Evolutionary conservation across 2,329 filamentous ascomycete species (phyloP), one percentile per base, ranked within the genome.

Genomic region (Colletotrichum sidae): DNA sequence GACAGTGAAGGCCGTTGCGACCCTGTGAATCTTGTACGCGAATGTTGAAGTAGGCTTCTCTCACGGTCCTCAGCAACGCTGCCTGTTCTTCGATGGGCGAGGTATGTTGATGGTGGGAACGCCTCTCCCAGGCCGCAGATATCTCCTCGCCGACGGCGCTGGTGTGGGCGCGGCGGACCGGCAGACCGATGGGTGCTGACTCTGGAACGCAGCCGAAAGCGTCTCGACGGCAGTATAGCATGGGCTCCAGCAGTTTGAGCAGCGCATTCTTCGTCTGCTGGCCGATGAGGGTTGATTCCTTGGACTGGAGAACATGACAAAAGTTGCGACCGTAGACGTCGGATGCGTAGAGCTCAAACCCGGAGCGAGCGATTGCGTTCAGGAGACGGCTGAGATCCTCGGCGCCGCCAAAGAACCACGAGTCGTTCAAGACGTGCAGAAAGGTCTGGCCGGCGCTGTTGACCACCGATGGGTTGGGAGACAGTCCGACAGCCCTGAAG

Each of bases 1-100:
- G 80, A 66, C 84, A 87, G 68, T 88, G 86, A 13, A 88, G 76
- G 8, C 81, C 85, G 65, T 88, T 88, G 25, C 84, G 82, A 6
- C 86, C 86, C 6, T 80, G 72, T 1, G 73, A 44, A 67, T 85
- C 81, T 67, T 84, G 81, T 13, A 72, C 57, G 7, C 56, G 68
- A 0, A 79, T 73, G 46, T 77, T 71, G 13, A 68, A 71, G 52
- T 74, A 69, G 3, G 78, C 77, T 2, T 72, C 72, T 8, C 72
- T 74, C 34, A 84, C 75, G 35, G 79, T 72, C 17, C 70, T 72
- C 41, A 83, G 67, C 6, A 83, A 75, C 8, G 75, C 72, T 17
- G 75, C 71, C 46, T 78, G 76, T 38, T 77, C 17, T 45, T 65
- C 62, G 7, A 65, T 65, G 1, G 62, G 62, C 0, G 62, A 62